A percentile compares a stretch with the other conserved stretches of the same genome.
Evolutionary conservation across 768 basidiomycete species (phyloP).

Genomic region (Kwoniella sp.): DNA sequence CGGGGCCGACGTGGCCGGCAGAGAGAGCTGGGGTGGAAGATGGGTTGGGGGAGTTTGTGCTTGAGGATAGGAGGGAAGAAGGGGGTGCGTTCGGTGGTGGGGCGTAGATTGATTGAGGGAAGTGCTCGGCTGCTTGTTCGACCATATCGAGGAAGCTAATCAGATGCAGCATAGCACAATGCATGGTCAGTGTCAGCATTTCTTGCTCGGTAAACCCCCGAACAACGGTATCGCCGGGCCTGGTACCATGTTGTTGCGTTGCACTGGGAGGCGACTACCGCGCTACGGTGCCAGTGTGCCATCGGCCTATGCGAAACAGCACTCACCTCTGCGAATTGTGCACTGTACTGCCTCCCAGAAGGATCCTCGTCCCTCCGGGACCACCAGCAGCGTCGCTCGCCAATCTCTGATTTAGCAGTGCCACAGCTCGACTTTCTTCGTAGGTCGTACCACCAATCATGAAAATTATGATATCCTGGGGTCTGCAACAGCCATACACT

Average conservation of each 20-base stretch:
- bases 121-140: slow-evolving; percentile 62
- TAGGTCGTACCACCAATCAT: slow-evolving; percentile 96
- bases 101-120: slow-evolving; percentile 55
- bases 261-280: too few species aligned
- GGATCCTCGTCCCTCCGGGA: slow-evolving; percentile 67
- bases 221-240: not conserved
- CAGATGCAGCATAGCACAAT: too few species aligned
- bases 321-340: slow-evolving; percentile 91
- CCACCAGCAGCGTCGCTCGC: slow-evolving; percentile 54
- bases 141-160: slow-evolving; percentile 86
- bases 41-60: slow-evolving; percentile 59
- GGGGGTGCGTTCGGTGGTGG: slow-evolving; percentile 62
- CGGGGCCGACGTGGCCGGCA: not conserved
- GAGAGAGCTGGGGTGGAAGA: slow-evolving; percentile 7
- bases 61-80: slow-evolving; percentile 54
- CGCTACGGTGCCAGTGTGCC: too few species aligned
- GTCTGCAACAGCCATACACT: slow-evolving; percentile 61
- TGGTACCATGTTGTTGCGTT: too few species aligned
- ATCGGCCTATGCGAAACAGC: too few species aligned
- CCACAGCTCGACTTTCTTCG: slow-evolving; percentile 84
- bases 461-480: slow-evolving; percentile 95
- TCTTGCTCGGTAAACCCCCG: too few species aligned
- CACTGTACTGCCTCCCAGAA: slow-evolving; percentile 91
- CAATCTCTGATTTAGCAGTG: slow-evolving; percentile 80
- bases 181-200: not conserved